phyloP scores from a whole-genome alignment of 257 asterid genomes.

The Capsicum baccatum region DNA sequence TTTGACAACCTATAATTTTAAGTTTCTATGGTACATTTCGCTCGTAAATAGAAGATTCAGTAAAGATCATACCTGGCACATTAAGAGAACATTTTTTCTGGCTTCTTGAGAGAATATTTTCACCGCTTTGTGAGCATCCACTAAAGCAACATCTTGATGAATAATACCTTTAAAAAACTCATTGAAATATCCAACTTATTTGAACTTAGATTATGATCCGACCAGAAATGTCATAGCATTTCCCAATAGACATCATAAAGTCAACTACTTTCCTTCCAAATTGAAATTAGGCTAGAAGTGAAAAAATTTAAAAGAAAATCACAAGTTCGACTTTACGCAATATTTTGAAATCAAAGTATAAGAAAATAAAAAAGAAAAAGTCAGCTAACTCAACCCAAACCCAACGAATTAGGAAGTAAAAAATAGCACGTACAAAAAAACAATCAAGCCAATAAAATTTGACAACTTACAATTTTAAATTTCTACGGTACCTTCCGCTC shows the following conservation, averaged over 20 bases:
- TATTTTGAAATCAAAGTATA: too few relatives aligned
- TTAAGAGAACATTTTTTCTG: slow-evolving; percentile 67
- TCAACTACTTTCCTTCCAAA: background rate
- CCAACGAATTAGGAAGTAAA: background rate
- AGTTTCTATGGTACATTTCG: background rate
- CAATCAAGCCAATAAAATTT: background rate
- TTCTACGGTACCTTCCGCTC: background rate
- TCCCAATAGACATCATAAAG: background rate
- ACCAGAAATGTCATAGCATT: too few relatives aligned
- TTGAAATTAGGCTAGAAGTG: too few relatives aligned
- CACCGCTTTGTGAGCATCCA: too few relatives aligned
- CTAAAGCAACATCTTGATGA: too few relatives aligned
- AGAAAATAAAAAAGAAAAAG: background rate
- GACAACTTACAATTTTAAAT: background rate
- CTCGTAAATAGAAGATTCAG: background rate
- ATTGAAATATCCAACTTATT: too few relatives aligned
- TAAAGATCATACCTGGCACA: slow-evolving; percentile 62
- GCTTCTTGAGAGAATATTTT: slow-evolving; percentile 25
- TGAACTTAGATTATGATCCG: too few relatives aligned
- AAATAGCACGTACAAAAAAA: too few relatives aligned
- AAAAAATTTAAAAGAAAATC: too few relatives aligned
- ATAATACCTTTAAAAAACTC: too few relatives aligned
- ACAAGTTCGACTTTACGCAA: background rate
- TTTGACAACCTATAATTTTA: background rate
- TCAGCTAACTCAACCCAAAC: background rate